These are phyloP conservation scores for Suillus paluster DNA, from an alignment of 768 basidiomycete species.

Conservation along the genomic window DNA sequence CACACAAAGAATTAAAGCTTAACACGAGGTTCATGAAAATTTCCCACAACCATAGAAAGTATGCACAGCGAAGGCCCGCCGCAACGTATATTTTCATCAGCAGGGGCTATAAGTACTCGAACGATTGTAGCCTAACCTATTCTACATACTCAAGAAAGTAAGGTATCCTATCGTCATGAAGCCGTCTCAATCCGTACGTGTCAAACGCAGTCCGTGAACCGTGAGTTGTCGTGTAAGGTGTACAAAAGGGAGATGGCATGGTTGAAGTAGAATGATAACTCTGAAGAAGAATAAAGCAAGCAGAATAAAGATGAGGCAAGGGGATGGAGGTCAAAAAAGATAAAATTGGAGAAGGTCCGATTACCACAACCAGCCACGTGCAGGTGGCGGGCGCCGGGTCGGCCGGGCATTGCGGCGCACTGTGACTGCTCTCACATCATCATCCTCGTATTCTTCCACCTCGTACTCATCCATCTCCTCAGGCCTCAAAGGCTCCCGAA, in stretches of 20 bases:
- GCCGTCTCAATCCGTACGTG: slow-evolving; percentile 19
- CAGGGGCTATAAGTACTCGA: slow-evolving; percentile 8
- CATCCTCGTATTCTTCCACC: slow-evolving; percentile 46
- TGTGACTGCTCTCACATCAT: slow-evolving; percentile 44
- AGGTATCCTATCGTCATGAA: slow-evolving; percentile 13
- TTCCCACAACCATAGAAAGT: slow-evolving; percentile 6
- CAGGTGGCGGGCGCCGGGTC: slow-evolving; percentile 50
- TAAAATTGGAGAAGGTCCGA: slow-evolving; percentile 35
- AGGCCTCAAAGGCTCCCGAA: slow-evolving; percentile 35
- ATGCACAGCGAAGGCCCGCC: slow-evolving; percentile 13
- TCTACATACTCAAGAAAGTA: slow-evolving; percentile 22
- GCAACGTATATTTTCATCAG: slow-evolving; percentile 14
- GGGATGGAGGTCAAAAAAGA: slow-evolving; percentile 28
- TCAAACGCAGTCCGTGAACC: slow-evolving; percentile 22
- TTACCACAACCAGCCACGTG: slow-evolving; percentile 64
- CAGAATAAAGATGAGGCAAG: slow-evolving; percentile 23
- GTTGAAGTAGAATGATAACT: slow-evolving; percentile 12
- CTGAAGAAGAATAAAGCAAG: slow-evolving; percentile 8
- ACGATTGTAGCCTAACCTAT: slow-evolving; percentile 13
- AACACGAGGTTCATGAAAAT: slow-evolving; percentile 1
- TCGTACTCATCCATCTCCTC: slow-evolving; percentile 46
- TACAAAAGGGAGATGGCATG: slow-evolving; percentile 16
- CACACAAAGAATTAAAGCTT: slow-evolving; percentile 29
- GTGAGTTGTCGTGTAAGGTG: slow-evolving; percentile 32
- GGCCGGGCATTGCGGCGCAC: slow-evolving; percentile 48